These are phyloP conservation scores for Leptoxyphium fumago DNA, from an alignment of 2,329 filamentous ascomycete species.

Conservation along the genomic window DNA sequence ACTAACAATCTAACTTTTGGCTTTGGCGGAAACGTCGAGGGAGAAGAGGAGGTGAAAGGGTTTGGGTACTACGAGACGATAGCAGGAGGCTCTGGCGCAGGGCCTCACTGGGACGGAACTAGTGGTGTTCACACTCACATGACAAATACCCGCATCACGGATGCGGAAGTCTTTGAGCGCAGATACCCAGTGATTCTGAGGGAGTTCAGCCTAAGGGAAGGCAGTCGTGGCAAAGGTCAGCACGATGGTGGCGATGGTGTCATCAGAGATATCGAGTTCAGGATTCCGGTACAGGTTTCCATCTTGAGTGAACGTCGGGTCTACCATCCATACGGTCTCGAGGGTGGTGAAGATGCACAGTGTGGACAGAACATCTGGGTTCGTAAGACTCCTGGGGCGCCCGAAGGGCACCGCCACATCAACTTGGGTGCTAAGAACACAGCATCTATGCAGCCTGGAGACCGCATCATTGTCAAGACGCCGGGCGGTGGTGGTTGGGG, in stretches of 20 bases:
- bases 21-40: constrained; percentile 52
- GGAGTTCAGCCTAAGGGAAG: constrained; percentile 50
- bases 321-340: constrained; percentile 66
- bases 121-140: constrained; percentile 70
- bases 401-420: constrained; percentile 39
- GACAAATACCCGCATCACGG: constrained; percentile 76
- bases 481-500: constrained; percentile 74
- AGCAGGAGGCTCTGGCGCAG: constrained; percentile 61
- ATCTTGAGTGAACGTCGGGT: constrained; percentile 68
- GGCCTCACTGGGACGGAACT: constrained; percentile 57
- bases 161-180: constrained; percentile 64
- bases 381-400: constrained; percentile 39
- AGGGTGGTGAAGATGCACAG: constrained; percentile 63
- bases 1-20: constrained; percentile 79
- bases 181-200: constrained; percentile 61
- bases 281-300: constrained; percentile 60
- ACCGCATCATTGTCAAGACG: constrained; percentile 63
- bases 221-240: constrained; percentile 49
- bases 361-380: constrained; percentile 84
- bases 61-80: constrained; percentile 86
- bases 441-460: constrained; percentile 59
- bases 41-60: constrained; percentile 48
- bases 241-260: constrained; percentile 64
- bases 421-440: constrained; percentile 71
- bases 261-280: constrained; percentile 66